A percentile compares a stretch with the other conserved stretches of the same genome.
Conservation (phyloP, 371 early-diverging fungal genomes). For the Zychaea mexicana region DNA sequence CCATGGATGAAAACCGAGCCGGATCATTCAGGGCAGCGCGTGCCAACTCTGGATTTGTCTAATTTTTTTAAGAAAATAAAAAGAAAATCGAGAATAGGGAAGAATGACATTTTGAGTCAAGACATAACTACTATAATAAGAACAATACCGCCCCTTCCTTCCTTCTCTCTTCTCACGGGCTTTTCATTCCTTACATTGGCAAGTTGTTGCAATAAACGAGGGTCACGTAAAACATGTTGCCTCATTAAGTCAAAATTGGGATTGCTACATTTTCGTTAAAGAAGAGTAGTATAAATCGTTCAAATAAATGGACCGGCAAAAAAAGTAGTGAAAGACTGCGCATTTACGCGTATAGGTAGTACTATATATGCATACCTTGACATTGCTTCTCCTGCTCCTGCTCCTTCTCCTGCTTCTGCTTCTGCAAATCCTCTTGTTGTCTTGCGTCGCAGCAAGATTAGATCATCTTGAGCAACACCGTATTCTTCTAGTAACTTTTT, state of each 20-base stretch:
- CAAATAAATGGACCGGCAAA: not conserved
- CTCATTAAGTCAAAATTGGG: conserved; percentile 73
- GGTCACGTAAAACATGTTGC: conserved; percentile 73
- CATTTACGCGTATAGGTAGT: too few relatives aligned
- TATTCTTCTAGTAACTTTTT: conserved; percentile 67
- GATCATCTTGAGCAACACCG: conserved; percentile 74
- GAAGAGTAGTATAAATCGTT: not conserved
- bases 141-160: not conserved
- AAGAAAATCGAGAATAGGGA: too few relatives aligned
- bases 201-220: conserved; percentile 65
- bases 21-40: conserved; percentile 72
- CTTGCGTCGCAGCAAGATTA: conserved; percentile 63
- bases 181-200: conserved; percentile 45
- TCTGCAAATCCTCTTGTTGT: not conserved
- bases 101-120: too few relatives aligned
- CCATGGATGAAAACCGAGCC: conserved; percentile 61
- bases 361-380: not conserved
- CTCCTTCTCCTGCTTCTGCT: not conserved
- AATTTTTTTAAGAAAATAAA: not conserved
- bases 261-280: conserved; percentile 16
- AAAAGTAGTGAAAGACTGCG: not conserved
- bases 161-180: not conserved
- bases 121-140: not conserved
- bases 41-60: conserved; percentile 77
- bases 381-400: not conserved